Conservation (phyloP, 768 basidiomycete genomes). For the Lactifluus piperatus region DNA sequence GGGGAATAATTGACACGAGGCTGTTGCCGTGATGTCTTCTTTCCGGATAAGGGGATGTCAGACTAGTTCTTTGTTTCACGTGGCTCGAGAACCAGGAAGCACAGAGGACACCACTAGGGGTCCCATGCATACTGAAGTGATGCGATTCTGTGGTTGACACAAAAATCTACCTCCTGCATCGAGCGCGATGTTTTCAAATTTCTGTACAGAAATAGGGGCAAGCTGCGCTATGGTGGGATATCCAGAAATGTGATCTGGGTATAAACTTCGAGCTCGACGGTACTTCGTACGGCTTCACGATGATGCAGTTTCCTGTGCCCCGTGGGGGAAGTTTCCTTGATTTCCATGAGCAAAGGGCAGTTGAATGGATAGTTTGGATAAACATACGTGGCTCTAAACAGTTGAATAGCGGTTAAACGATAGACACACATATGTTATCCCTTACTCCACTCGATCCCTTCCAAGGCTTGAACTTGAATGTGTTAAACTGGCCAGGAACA, state of each 20-base stretch:
- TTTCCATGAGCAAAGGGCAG: conserved; percentile 78
- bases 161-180: conserved; percentile 52
- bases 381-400: not conserved
- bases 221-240: conserved; percentile 32
- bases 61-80: conserved; percentile 56
- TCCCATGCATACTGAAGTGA: conserved; percentile 29
- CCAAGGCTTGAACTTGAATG: no score
- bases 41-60: conserved; percentile 62
- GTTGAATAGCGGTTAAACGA: no score
- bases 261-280: not conserved
- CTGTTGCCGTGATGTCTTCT: conserved; percentile 72
- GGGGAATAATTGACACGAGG: not conserved
- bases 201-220: conserved; percentile 71
- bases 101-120: conserved; percentile 72
- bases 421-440: no score
- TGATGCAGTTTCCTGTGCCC: conserved; percentile 76
- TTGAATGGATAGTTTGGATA: conserved; percentile 60
- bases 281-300: conserved; percentile 78
- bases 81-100: conserved; percentile 61
- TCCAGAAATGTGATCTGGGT: not conserved
- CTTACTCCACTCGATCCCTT: no score
- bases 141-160: not conserved
- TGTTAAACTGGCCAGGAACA: no score
- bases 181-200: conserved; percentile 58
- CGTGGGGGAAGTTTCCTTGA: conserved; percentile 83